Conservation (phyloP, 2,329 filamentous ascomycete genomes). For the Calonectria multiphialidica region DNA sequence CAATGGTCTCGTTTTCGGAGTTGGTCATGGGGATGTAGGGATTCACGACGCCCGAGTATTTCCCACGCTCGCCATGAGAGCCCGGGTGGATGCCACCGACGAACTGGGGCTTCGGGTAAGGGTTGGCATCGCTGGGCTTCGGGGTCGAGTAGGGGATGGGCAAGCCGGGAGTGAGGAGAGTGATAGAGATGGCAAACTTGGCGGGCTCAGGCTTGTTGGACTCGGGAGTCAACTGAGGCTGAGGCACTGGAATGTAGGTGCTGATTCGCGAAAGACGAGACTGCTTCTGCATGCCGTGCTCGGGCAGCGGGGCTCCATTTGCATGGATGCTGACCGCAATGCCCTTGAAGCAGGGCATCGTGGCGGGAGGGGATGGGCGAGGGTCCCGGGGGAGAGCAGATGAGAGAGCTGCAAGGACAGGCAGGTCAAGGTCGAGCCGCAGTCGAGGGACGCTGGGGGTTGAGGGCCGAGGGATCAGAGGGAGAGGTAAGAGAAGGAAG, state of each 20-base stretch:
- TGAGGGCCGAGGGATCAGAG: slow-evolving; percentile 18
- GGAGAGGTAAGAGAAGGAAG: background rate
- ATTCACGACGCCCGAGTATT: slow-evolving; percentile 69
- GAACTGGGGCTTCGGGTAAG: slow-evolving; percentile 83
- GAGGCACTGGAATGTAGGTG: slow-evolving; percentile 95
- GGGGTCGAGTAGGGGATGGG: slow-evolving; percentile 94
- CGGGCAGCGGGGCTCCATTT: slow-evolving; percentile 82
- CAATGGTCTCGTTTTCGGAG: slow-evolving; percentile 95
- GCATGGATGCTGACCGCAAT: slow-evolving; percentile 97
- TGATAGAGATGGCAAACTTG: slow-evolving; percentile 98
- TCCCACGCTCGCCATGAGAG: slow-evolving; percentile 59
- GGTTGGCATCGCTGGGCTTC: slow-evolving; percentile 81
- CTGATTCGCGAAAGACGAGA: slow-evolving; percentile 92
- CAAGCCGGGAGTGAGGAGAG: slow-evolving; percentile 87
- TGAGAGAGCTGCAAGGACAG: slow-evolving; percentile 11
- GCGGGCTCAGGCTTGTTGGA: slow-evolving; percentile 88
- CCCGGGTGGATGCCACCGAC: slow-evolving; percentile 77
- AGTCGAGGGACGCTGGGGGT: slow-evolving; percentile 11
- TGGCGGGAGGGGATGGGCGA: slow-evolving; percentile 45
- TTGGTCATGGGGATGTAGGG: slow-evolving; percentile 94
- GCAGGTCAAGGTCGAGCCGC: slow-evolving; percentile 16
- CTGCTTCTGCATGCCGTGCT: slow-evolving; percentile 96
- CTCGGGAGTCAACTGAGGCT: slow-evolving; percentile 75
- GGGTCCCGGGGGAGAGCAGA: slow-evolving; percentile 5
- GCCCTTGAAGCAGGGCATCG: slow-evolving; percentile 97